These are phyloP conservation scores for Mycena citricolor DNA, from an alignment of 1,284 basidiomycete species.

Conservation along the genomic window DNA sequence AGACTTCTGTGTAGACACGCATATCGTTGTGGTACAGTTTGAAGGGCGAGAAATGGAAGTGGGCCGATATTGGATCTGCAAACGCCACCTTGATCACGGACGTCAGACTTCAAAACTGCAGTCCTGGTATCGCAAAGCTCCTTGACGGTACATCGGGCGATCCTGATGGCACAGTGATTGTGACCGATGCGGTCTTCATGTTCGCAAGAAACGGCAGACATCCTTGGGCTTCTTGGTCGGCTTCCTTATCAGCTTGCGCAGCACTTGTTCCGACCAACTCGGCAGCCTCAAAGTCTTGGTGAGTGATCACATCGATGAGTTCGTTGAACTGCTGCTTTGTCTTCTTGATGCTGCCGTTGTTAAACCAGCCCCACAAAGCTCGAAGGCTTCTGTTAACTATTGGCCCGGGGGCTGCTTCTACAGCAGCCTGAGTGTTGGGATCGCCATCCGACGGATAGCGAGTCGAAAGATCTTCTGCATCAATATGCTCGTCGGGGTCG, in stretches of 20 bases:
- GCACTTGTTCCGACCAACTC: conserved; percentile 23
- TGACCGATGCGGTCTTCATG: conserved; percentile 15
- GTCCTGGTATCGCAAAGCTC: conserved; percentile 29
- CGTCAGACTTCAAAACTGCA: conserved; percentile 27
- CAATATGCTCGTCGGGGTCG: conserved; percentile 9
- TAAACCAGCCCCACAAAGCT: conserved; percentile 11
- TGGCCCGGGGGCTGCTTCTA: no score
- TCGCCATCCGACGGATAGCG: background rate
- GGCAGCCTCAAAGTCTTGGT: conserved; percentile 11
- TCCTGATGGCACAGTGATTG: conserved; percentile 34
- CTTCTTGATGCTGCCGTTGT: conserved; percentile 15
- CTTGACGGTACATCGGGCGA: conserved; percentile 14
- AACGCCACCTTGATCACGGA: conserved; percentile 31
- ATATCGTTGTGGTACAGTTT: conserved; percentile 29
- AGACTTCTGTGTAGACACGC: conserved; percentile 30
- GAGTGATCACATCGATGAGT: conserved; percentile 7
- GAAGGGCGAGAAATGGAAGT: conserved; percentile 34
- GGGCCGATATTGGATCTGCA: conserved; percentile 24
- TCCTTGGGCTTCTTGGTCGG: background rate
- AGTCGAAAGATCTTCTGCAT: conserved; percentile 7
- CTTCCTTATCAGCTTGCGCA: conserved; percentile 18
- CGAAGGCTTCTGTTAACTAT: no score
- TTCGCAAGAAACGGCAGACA: conserved; percentile 5
- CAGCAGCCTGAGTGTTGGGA: no score
- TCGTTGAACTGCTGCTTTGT: conserved; percentile 3